A percentile compares a stretch with the other conserved stretches of the same genome.
phyloP scores from a whole-genome alignment of 116 monocot genomes.

The Phalaenopsis hybrid region DNA sequence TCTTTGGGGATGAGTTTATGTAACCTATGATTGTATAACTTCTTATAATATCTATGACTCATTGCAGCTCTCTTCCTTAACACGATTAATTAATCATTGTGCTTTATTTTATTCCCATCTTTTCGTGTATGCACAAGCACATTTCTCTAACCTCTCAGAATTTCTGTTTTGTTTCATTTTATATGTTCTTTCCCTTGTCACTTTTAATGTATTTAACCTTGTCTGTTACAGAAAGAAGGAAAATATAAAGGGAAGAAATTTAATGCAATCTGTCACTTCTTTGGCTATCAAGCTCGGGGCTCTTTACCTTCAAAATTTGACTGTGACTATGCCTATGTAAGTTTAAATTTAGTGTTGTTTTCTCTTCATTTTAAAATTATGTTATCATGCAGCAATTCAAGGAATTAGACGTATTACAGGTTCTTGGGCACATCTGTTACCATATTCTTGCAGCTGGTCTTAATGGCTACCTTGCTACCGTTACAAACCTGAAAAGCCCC shows the following conservation, averaged over 20 bases:
- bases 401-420: constrained; percentile 21
- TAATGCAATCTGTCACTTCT: constrained; percentile 95
- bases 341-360: constrained; percentile 11
- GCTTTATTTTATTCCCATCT: not conserved
- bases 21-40: not conserved
- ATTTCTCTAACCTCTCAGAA: not conserved
- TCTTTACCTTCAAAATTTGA: constrained; percentile 96
- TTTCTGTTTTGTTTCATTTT: not conserved
- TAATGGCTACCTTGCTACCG: constrained; percentile 91
- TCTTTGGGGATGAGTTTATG: not conserved
- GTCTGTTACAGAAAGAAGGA: constrained; percentile 70
- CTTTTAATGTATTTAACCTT: constrained; percentile 5
- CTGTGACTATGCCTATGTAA: constrained; percentile 93
- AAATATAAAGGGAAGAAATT: constrained; percentile 98
- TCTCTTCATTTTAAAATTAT: not conserved
- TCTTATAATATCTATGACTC: not conserved
- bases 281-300: constrained; percentile 92
- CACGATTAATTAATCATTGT: not conserved
- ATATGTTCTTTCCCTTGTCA: not conserved
- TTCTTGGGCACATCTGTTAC: constrained; percentile 79
- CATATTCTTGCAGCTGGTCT: constrained; percentile 84
- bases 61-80: not conserved
- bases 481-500: constrained; percentile 79
- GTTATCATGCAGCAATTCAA: not conserved
- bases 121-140: not conserved